Evolutionary conservation across 176 grass and related monocot species (phyloP).

Genomic region (Cocos nucifera): DNA sequence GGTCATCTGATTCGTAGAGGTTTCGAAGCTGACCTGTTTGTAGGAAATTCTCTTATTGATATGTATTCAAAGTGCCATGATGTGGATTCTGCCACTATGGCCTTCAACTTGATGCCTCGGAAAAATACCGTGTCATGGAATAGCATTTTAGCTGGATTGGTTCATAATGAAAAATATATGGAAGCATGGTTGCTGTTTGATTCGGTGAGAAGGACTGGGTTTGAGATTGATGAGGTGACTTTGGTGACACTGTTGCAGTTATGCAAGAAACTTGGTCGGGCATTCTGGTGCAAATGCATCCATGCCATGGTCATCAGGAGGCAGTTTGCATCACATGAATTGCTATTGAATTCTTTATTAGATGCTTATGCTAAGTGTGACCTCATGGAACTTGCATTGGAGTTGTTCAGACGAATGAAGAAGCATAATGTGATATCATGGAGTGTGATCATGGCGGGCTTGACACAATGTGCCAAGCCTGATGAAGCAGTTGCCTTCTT

Average conservation of each 20-base stretch:
- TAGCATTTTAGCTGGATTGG: constrained; percentile 39
- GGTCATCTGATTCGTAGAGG: constrained; percentile 9
- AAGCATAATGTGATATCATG: constrained; percentile 35
- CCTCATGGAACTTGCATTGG: constrained; percentile 14
- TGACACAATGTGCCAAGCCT: constrained; percentile 13
- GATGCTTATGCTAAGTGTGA: constrained; percentile 53
- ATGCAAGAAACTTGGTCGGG: constrained; percentile 38
- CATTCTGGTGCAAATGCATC: constrained; percentile 33
- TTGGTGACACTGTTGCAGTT: constrained; percentile 33
- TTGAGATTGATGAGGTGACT: constrained; percentile 25
- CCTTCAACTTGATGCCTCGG: constrained; percentile 13
- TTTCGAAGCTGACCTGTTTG: constrained; percentile 19
- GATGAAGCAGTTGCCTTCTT: constrained; percentile 26
- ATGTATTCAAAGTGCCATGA: constrained; percentile 27
- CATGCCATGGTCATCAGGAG: constrained; percentile 31
- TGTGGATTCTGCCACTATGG: constrained; percentile 10
- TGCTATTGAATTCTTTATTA: constrained; percentile 34
- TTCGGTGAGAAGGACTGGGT: constrained; percentile 6
- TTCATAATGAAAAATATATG: constrained; percentile 5
- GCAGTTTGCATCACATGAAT: constrained; percentile 8
- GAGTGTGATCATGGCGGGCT: constrained; percentile 36
- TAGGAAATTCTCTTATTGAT: constrained; percentile 25
- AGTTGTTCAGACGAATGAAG: constrained; percentile 26
- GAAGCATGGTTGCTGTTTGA: constrained; percentile 19
- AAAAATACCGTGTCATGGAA: constrained; percentile 53